Conservation (phyloP, 192 early-diverging fungal genomes). For the Coemansia sp. region DNA sequence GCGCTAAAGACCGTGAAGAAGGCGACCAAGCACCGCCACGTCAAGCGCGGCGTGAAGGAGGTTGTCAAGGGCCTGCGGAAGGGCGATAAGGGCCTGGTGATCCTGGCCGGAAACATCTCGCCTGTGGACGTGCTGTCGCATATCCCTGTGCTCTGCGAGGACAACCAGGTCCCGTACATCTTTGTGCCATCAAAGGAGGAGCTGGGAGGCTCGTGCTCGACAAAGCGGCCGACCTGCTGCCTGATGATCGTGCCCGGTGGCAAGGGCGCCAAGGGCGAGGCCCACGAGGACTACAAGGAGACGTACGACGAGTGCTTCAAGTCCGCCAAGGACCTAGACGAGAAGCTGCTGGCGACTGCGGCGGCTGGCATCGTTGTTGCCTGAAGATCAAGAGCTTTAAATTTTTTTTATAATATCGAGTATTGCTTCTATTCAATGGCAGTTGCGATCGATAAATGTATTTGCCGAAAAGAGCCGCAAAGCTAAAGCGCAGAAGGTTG, state of each 20-base stretch:
- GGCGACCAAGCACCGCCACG: conserved; percentile 83
- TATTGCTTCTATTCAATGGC: neutral
- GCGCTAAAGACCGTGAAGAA: conserved; percentile 56
- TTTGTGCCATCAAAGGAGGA: conserved; percentile 97
- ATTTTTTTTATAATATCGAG: neutral
- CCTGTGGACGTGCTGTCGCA: conserved; percentile 98
- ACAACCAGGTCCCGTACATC: conserved; percentile 90
- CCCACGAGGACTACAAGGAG: conserved; percentile 85
- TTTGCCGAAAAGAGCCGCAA: conserved; percentile 6
- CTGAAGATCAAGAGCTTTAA: neutral
- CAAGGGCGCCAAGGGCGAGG: conserved; percentile 70
- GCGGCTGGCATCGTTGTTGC: conserved; percentile 28
- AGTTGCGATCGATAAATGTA: neutral
- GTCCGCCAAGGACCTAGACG: conserved; percentile 78
- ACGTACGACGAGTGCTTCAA: conserved; percentile 79
- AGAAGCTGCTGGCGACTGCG: conserved; percentile 62
- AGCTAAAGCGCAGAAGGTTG: neutral
- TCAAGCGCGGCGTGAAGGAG: conserved; percentile 97
- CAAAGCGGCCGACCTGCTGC: conserved; percentile 93
- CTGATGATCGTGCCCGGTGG: conserved; percentile 87
- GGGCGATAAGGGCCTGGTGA: conserved; percentile 90
- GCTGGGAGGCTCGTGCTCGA: conserved; percentile 88
- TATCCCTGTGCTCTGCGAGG: conserved; percentile 97
- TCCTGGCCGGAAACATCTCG: conserved; percentile 96
- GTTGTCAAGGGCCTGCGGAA: conserved; percentile 96